Evolutionary conservation across 805 yeast genomes (phyloP), one percentile per base, ranked within the genome.

Genomic region (Jamesozyma rosinii): DNA sequence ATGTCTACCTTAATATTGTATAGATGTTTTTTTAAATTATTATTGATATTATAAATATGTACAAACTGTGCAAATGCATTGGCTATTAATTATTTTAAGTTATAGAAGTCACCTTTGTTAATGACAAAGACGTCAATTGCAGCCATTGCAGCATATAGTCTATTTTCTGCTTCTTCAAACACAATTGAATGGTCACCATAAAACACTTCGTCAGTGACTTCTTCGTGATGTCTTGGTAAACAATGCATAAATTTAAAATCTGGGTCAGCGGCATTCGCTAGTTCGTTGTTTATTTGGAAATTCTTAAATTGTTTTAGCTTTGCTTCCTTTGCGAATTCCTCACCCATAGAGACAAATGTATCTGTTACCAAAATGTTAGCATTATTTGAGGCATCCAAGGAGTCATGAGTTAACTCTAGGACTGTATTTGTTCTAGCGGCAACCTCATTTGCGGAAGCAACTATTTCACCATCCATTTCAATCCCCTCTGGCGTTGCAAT

Each of bases 311-410:
- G 89, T 56, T 79, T 70, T 53, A 92, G 69, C 49, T 89, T 84
- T 44, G 72, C 69, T 39, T 62, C 70, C 49, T 78, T 84, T 61
- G 89, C 89, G 4, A 75, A 68, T 64, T 92, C 98, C 69, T 92
- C 89, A 44, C 98, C 98, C 98, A 92, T 92, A 1, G 97, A 90
- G 20, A 92, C 78, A 79, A 95, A 92, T 3, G 98, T 92, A 57
- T 92, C 98, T 14, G 98, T 92, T 37, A 90, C 97, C 30, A 92
- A 64, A 34, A 92, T 72, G 57, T 90, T 77, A 4, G 97, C 87
- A 51, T 72, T 71, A 42, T 72, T 70, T 40, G 87, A 76, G 1
- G 97, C 95, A 21, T 57, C 69, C n/a, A 67, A 55, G 3, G 97
- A 92, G 54, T 85, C 86, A 51, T 85, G 79, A 3, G 81, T 73